Percentiles rank a stretch among this genome's conserved stretches.
Conservation (phyloP, 257 asterid species). For the Craterostigma plantagineum region DNA sequence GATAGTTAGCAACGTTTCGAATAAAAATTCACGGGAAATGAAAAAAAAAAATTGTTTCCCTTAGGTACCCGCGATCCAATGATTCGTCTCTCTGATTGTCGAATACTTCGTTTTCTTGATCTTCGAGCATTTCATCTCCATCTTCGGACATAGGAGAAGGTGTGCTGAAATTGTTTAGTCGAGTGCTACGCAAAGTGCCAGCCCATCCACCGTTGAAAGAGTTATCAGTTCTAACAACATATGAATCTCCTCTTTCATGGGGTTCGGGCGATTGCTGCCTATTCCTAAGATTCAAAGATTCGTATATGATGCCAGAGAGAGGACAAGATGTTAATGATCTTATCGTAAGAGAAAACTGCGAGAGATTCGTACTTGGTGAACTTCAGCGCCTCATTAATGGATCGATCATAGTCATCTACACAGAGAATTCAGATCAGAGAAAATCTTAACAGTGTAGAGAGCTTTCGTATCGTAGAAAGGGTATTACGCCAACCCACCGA, state of each 20-base stretch:
- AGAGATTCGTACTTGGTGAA: slow-evolving; percentile 78
- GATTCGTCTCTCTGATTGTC: slow-evolving; percentile 30
- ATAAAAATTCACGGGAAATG: no score
- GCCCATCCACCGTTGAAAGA: slow-evolving; percentile 49
- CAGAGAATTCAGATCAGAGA: neutral
- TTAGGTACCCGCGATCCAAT: slow-evolving; percentile 66
- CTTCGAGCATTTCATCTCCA: slow-evolving; percentile 20
- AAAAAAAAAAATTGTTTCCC: no score
- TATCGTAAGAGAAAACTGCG: neutral
- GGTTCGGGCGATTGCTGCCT: slow-evolving; percentile 44
- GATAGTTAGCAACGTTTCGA: no score
- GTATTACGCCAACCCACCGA: slow-evolving; percentile 36
- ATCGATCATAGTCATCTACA: slow-evolving; percentile 88
- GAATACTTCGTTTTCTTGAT: slow-evolving; percentile 5
- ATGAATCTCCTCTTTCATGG: slow-evolving; percentile 33
- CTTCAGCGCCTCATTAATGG: slow-evolving; percentile 85
- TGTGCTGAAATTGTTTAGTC: slow-evolving; percentile 18
- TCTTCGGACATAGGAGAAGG: slow-evolving; percentile 48
- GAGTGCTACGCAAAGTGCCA: slow-evolving; percentile 46
- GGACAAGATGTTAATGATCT: no score
- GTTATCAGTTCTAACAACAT: slow-evolving; percentile 28
- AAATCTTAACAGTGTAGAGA: no score
- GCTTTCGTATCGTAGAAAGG: neutral
- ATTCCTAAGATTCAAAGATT: slow-evolving; percentile 45
- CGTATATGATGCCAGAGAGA: no score